Evolutionary conservation across 345 rosid genomes (phyloP), one percentile per base, ranked within the genome.

Genomic region (Eucalyptus globulus): DNA sequence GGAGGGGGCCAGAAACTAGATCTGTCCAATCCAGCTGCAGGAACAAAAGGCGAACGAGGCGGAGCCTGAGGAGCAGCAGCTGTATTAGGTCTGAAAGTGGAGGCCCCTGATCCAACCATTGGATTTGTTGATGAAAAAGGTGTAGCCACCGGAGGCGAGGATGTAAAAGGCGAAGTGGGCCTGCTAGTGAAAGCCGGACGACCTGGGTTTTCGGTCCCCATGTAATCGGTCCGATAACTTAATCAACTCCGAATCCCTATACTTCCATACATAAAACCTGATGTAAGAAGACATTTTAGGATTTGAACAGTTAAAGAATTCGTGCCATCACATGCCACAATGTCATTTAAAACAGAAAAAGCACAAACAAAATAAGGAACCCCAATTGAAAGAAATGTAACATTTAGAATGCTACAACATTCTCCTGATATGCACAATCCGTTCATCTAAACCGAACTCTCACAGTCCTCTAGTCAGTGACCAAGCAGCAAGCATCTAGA

Each of bases 201-300:
- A 62, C 95, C 94, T 16, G 94, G 94, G 87, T 96, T 95, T 88
- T 96, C 96, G 86, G 95, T 93, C 89, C 94, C 95, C 99, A 97
- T 96, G 67, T 90, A 47, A 89, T 91, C 72, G 88, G 90, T 80
- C 56, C 49, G 65, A 90, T 6, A 13, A 69, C 47, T 80, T 53
- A 22, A 49, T 88, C 86, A 80, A 88, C 86, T 86, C n/a, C 51
- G 21, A 90, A 88, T 89, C 44, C 86, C 89, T 90, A 94, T 83
- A 87, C 90, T 89, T 89, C 90, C 94, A 92, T 92, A 31, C 87
- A 88, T 83, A 90, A 54, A 80, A 91, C 93, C 96, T 92, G 94
- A 76, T 76, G 91, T 76, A 21, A 76, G 83, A 76, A 76, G 83
- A 37, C 24, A 76, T 76, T 37, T 76, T 40, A 76, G 83, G 47